phyloP scores from a whole-genome alignment of 352 stramenopile genomes.

The Plasmopara muralis region DNA sequence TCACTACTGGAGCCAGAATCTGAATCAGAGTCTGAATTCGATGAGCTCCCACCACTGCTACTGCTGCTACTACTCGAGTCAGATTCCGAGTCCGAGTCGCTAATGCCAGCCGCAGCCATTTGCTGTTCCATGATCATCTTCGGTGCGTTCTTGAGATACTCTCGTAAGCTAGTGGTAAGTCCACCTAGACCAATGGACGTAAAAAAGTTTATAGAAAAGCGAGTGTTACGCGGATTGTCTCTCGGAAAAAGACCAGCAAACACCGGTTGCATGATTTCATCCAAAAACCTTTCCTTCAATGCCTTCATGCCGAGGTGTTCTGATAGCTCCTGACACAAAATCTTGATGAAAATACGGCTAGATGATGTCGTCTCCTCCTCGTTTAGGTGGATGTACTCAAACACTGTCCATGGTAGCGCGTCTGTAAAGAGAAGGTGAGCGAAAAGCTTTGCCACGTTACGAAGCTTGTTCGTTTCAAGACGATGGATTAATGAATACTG shows the following conservation, averaged over 20 bases:
- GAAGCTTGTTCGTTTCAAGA: constrained; percentile 98
- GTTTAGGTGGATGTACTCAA: constrained; percentile 95
- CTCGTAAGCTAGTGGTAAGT: constrained; percentile 94
- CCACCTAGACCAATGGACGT: constrained; percentile 97
- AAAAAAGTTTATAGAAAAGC: constrained; percentile 99
- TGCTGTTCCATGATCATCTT: constrained; percentile 89
- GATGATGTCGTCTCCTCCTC: constrained; percentile 99
- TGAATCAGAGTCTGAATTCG: constrained; percentile 34
- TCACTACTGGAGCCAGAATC: constrained; percentile 35
- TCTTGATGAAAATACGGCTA: constrained; percentile 99
- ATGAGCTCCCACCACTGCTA: constrained; percentile 23
- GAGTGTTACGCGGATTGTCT: constrained; percentile 95
- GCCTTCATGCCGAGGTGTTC: constrained; percentile 95
- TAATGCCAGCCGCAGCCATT: constrained; percentile 33
- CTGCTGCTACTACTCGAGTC: constrained; percentile 35
- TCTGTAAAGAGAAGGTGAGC: constrained; percentile 97
- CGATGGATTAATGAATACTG: constrained; percentile 96
- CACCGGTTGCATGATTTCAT: constrained; percentile 85
- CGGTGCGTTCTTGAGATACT: constrained; percentile 95
- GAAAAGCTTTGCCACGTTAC: constrained; percentile 99
- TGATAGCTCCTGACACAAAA: constrained; percentile 96
- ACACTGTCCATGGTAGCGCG: constrained; percentile 95
- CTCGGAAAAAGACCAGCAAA: constrained; percentile 96
- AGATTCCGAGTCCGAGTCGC: constrained; percentile 37
- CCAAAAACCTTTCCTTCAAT: constrained; percentile 93